These are phyloP conservation scores for Puccinia triticina DNA, from an alignment of 1,284 basidiomycete species.

Conservation along the genomic window DNA sequence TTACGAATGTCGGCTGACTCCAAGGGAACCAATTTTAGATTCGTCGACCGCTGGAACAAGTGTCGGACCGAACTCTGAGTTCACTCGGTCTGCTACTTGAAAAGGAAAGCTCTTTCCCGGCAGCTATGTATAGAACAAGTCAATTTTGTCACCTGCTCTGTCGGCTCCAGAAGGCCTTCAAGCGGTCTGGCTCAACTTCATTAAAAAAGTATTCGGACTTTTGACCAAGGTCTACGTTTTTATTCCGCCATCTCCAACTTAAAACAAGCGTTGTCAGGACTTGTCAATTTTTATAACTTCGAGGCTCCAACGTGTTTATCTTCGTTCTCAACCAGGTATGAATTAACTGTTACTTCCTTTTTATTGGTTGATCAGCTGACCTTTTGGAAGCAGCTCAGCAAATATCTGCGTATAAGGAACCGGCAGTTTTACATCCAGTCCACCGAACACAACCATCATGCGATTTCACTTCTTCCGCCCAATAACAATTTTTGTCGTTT, in stretches of 20 bases:
- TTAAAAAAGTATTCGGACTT: background rate
- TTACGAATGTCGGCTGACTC: background rate
- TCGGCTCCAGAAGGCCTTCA: background rate
- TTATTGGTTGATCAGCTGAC: background rate
- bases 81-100: background rate
- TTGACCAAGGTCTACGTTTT: background rate
- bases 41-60: slow-evolving; percentile 3
- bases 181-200: background rate
- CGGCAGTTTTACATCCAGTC: background rate
- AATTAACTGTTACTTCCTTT: background rate
- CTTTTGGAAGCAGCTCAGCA: background rate
- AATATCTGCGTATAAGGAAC: background rate
- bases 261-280: no score
- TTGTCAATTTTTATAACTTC: no score
- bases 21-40: background rate
- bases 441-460: background rate
- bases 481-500: background rate
- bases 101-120: background rate
- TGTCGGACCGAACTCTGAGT: background rate
- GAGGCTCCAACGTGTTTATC: background rate
- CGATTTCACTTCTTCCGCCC: background rate
- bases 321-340: background rate
- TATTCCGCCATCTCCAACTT: no score
- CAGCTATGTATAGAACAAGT: no score
- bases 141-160: background rate